Percentiles rank a stretch among this genome's conserved stretches.
Evolutionary conservation across 208 protist species (phyloP).

Genomic region (Lotmaria passim): DNA sequence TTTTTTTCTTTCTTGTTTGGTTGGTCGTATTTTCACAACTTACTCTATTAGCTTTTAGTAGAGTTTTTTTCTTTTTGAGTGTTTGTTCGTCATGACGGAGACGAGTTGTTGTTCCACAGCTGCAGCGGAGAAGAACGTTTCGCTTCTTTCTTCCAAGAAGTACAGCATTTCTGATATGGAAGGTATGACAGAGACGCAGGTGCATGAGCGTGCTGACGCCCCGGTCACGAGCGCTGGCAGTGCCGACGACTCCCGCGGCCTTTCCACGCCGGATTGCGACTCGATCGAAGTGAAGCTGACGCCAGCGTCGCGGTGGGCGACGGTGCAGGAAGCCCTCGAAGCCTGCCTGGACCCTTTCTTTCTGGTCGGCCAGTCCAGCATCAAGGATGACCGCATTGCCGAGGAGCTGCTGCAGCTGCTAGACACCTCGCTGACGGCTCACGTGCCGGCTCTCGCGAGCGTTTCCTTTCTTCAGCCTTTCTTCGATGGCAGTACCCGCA

Average conservation of each 20-base stretch:
- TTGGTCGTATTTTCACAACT: not conserved
- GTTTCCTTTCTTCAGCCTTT: conserved; percentile 22
- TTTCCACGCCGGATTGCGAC: conserved; percentile 16
- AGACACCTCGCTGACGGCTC: conserved; percentile 22
- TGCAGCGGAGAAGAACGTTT: not conserved
- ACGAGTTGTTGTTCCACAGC: not conserved
- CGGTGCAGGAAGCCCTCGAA: conserved; percentile 28
- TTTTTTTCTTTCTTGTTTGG: not conserved
- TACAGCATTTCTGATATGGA: conserved; percentile 23
- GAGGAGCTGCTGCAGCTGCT: conserved; percentile 22
- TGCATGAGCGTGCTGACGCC: conserved; percentile 13
- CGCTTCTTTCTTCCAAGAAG: conserved; percentile 10
- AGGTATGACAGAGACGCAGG: conserved; percentile 6
- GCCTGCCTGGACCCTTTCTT: conserved; percentile 23
- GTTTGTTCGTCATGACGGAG: not conserved
- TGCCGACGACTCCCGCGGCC: conserved; percentile 25
- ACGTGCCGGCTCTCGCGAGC: conserved; percentile 10
- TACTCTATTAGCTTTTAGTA: not conserved
- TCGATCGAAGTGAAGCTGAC: conserved; percentile 16
- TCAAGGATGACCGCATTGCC: conserved; percentile 18
- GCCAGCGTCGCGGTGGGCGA: conserved; percentile 7
- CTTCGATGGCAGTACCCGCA: conserved; percentile 18
- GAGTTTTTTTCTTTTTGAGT: not conserved
- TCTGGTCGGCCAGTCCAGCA: conserved; percentile 15
- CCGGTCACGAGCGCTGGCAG: conserved; percentile 12